Evolutionary conservation across 306 rosid genomes (phyloP), one percentile per base, ranked within the genome.

Genomic region (peach (Prunus persica)): DNA sequence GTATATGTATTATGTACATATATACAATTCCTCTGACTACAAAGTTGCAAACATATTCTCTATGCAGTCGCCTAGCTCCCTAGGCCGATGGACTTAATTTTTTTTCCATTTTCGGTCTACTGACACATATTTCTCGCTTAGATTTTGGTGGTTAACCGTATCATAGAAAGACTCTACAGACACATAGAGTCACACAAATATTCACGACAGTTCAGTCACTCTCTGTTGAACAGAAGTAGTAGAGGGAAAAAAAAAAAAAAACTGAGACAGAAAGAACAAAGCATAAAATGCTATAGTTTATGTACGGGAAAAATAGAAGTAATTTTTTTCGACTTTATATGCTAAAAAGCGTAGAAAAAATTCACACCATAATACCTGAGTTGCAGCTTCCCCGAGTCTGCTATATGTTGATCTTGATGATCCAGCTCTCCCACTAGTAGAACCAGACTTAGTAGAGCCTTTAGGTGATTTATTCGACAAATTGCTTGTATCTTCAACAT

Each of bases 331-430:
- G 15, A 69, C 81, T 54, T 78, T 28, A 14, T 71, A 81, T 74
- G 74, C 73, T 38, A 79, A 28, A 41, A 51, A 79, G 22, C 64
- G 22, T 25, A n/a, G 20, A 38, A 61, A 75, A 19, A 72, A 64
- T 72, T 49, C 70, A 41, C 30, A 78, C 12, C 69, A 70, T 72
- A 34, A 30, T 88, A 96, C 99, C 99, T 96, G 89, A 78, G 88
- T 82, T 72, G 43, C 88, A 65, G 85, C 88, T 77, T 88, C 91
- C 71, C 93, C 90, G 49, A 92, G 97, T 78, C 86, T 93, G 79
- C 71, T 86, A 74, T 80, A 6, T 55, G 86, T 50, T 64, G 95
- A 65, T 61, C 65, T 14, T 30, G 67, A 82, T 73, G 90, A 78
- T 80, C 87, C 71, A 22, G 58, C 73, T 56, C 75, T 82, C 74